Evolutionary conservation across 129 eudicot species (phyloP).

Genomic region (Tagetes erecta): DNA sequence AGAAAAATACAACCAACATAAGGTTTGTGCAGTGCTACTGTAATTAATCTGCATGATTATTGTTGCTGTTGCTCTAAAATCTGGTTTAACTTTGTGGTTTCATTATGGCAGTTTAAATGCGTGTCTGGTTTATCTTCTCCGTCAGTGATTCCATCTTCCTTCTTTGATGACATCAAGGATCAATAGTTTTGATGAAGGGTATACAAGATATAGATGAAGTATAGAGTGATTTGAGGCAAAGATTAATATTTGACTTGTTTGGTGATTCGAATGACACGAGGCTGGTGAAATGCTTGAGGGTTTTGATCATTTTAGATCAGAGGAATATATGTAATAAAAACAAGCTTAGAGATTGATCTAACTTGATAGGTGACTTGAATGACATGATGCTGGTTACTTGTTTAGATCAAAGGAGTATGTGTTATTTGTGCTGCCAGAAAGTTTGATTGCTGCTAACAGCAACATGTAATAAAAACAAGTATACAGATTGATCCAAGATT

Average conservation of each 20-base stretch:
- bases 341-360: neutral
- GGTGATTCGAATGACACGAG: neutral
- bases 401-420: slow-evolving; percentile 10
- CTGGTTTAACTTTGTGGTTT: slow-evolving; percentile 11
- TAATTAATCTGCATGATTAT: neutral
- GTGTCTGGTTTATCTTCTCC: slow-evolving; percentile 57
- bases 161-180: slow-evolving; percentile 41
- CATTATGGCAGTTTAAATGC: slow-evolving; percentile 54
- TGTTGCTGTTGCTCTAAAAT: neutral
- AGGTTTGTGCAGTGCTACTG: slow-evolving; percentile 31
- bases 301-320: neutral
- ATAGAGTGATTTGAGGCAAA: neutral
- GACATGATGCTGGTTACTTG: neutral
- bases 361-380: neutral
- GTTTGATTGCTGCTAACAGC: neutral
- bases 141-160: slow-evolving; percentile 47
- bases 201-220: slow-evolving; percentile 10
- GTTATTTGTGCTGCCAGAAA: neutral
- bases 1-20: no score
- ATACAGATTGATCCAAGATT: neutral
- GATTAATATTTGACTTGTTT: slow-evolving; percentile 20
- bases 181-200: slow-evolving; percentile 14
- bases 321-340: neutral
- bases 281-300: slow-evolving; percentile 7
- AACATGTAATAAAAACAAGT: slow-evolving; percentile 6